phyloP scores from a whole-genome alignment of 2,329 filamentous ascomycete species.

The Zymoseptoria pseudotritici region DNA sequence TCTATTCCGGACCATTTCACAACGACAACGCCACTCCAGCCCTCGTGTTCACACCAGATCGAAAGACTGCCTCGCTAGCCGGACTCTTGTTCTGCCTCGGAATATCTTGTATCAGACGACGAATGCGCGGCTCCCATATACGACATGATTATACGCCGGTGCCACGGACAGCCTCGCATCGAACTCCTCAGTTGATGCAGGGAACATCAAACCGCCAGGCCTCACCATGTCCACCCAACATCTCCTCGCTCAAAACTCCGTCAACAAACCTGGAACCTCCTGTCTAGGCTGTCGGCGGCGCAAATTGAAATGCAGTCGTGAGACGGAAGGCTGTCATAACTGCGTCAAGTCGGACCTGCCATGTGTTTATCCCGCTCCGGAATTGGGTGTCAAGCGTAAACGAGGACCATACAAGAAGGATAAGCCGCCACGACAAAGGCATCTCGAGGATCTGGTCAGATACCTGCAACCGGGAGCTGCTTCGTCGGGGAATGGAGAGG shows the following conservation, averaged over 20 bases:
- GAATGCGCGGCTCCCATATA: neutral
- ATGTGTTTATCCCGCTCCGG: constrained; percentile 22
- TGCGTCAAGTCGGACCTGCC: constrained; percentile 21
- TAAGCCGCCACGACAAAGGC: constrained; percentile 21
- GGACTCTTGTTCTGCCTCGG: too few species aligned
- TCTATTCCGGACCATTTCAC: too few species aligned
- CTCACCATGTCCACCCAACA: constrained; percentile 11
- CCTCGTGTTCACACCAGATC: too few species aligned
- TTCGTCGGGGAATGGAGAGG: neutral
- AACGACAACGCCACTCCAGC: too few species aligned
- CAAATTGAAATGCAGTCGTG: constrained; percentile 24
- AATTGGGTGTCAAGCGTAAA: constrained; percentile 23
- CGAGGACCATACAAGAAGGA: constrained; percentile 27
- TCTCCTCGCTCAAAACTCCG: constrained; percentile 11
- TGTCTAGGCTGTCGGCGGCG: constrained; percentile 23
- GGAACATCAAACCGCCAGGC: neutral
- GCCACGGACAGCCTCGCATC: neutral
- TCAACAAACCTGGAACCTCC: constrained; percentile 23
- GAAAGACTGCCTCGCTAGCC: too few species aligned
- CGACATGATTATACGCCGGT: neutral
- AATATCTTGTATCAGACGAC: too few species aligned
- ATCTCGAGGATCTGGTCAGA: constrained; percentile 23
- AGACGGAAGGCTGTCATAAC: constrained; percentile 21
- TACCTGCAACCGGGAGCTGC: constrained; percentile 20
- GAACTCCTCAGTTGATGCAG: neutral